phyloP scores from a whole-genome alignment of 768 basidiomycete species.

The Tylopilus subfusipes region DNA sequence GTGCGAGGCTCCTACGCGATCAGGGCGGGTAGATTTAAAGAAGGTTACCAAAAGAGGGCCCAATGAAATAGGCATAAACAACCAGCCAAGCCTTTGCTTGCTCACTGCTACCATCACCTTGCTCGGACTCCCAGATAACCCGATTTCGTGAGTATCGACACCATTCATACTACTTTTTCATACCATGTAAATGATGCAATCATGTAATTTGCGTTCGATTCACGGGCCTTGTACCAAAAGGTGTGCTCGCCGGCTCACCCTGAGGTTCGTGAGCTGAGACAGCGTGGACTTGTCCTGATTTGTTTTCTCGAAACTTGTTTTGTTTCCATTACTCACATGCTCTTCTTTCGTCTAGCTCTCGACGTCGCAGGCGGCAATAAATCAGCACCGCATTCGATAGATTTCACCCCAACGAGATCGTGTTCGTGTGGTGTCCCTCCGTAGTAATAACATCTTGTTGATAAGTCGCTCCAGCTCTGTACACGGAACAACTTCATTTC shows the following conservation, averaged over 20 bases:
- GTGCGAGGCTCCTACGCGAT: no score
- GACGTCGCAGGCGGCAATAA: not conserved
- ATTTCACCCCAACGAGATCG: slow-evolving; percentile 3
- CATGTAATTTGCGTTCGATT: slow-evolving; percentile 91
- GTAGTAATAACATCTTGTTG: slow-evolving; percentile 14
- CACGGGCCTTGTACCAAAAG: slow-evolving; percentile 62
- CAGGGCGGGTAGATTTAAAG: not conserved
- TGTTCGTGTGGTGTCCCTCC: slow-evolving; percentile 10
- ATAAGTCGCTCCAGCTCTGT: slow-evolving; percentile 15
- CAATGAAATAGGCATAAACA: slow-evolving; percentile 17
- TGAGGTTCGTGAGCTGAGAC: slow-evolving; percentile 73
- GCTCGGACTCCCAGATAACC: not conserved
- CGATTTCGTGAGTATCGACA: slow-evolving; percentile 13
- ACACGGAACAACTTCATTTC: slow-evolving; percentile 10
- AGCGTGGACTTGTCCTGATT: slow-evolving; percentile 49
- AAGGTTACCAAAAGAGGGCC: not conserved
- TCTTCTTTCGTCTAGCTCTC: not conserved
- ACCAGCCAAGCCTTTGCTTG: not conserved
- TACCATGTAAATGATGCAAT: slow-evolving; percentile 47
- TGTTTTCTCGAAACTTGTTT: not conserved
- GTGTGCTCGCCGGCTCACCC: slow-evolving; percentile 70
- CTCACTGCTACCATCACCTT: not conserved
- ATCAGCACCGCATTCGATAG: not conserved
- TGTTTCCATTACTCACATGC: slow-evolving; percentile 5
- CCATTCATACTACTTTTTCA: not conserved